These are phyloP conservation scores for Solanum chiquidenum DNA, from an alignment of 257 asterid genomes.

Conservation along the genomic window DNA sequence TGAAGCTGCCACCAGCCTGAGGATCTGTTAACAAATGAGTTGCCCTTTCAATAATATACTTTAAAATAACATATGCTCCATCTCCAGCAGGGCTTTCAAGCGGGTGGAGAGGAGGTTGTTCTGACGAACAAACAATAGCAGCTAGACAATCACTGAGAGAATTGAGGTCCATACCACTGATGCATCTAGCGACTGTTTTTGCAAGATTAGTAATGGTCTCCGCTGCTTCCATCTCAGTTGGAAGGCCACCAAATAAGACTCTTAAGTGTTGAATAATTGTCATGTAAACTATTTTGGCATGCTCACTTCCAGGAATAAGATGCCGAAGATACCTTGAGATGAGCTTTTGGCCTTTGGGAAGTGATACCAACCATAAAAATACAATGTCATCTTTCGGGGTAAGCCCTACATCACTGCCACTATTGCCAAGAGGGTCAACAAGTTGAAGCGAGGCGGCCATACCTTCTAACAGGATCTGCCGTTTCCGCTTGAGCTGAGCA, in stretches of 20 bases:
- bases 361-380: constrained; percentile 26
- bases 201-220: constrained; percentile 18
- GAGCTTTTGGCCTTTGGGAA: constrained; percentile 38
- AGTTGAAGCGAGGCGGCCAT: constrained; percentile 34
- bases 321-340: constrained; percentile 25
- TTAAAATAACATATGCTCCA: constrained; percentile 30
- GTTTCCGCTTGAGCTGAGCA: constrained; percentile 20
- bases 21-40: constrained; percentile 25
- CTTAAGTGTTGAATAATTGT: constrained; percentile 27
- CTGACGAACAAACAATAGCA: constrained; percentile 28
- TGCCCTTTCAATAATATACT: constrained; percentile 29
- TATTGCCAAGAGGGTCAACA: constrained; percentile 34
- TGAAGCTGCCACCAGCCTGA: constrained; percentile 21
- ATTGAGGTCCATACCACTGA: constrained; percentile 31
- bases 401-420: constrained; percentile 15
- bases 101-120: constrained; percentile 31
- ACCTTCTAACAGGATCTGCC: constrained; percentile 37
- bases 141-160: constrained; percentile 33
- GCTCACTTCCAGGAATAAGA: constrained; percentile 32
- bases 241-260: constrained; percentile 24
- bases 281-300: constrained; percentile 32
- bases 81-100: constrained; percentile 38
- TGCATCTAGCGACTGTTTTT: constrained; percentile 9
- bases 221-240: constrained; percentile 14
- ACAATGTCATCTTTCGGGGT: constrained; percentile 29